Evolutionary conservation across 768 basidiomycete species (phyloP).

Genomic region (Gyrodon lividus): DNA sequence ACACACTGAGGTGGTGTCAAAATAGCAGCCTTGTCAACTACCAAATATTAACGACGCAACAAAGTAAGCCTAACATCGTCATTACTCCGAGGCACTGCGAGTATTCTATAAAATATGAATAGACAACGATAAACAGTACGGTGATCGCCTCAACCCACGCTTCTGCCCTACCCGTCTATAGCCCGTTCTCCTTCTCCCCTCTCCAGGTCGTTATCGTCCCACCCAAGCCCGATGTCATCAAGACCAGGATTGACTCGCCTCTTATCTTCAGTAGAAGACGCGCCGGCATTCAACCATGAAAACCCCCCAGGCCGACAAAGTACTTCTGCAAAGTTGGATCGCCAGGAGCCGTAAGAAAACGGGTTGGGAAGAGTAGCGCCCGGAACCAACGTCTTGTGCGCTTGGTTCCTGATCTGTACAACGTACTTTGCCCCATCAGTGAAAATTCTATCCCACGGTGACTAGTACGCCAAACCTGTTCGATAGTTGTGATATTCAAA

Average conservation of each 20-base stretch:
- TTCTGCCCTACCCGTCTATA: constrained; percentile 8
- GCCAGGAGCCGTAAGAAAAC: constrained; percentile 79
- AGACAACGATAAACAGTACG: neutral
- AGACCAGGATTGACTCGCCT: constrained; percentile 73
- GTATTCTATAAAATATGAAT: neutral
- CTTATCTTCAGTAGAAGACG: constrained; percentile 65
- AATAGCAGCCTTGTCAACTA: neutral
- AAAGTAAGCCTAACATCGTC: neutral
- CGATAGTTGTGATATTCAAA: constrained; percentile 92
- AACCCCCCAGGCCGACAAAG: constrained; percentile 79
- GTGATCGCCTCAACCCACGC: too few species aligned
- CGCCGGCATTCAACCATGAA: constrained; percentile 73
- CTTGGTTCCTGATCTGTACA: constrained; percentile 78
- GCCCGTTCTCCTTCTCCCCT: constrained; percentile 10
- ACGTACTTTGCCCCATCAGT: constrained; percentile 10
- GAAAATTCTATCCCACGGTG: constrained; percentile 1
- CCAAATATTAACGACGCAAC: neutral
- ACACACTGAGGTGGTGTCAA: constrained; percentile 2
- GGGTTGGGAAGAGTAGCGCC: constrained; percentile 77
- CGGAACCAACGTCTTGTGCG: constrained; percentile 66
- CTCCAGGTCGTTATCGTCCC: constrained; percentile 27
- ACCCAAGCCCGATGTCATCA: constrained; percentile 26
- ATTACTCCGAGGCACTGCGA: neutral
- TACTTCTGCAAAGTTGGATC: constrained; percentile 69
- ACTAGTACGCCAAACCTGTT: constrained; percentile 62